Evolutionary conservation across 2,329 filamentous ascomycete genomes (phyloP), one percentile per base, ranked within the genome.

Genomic region (Fusarium agapanthi): DNA sequence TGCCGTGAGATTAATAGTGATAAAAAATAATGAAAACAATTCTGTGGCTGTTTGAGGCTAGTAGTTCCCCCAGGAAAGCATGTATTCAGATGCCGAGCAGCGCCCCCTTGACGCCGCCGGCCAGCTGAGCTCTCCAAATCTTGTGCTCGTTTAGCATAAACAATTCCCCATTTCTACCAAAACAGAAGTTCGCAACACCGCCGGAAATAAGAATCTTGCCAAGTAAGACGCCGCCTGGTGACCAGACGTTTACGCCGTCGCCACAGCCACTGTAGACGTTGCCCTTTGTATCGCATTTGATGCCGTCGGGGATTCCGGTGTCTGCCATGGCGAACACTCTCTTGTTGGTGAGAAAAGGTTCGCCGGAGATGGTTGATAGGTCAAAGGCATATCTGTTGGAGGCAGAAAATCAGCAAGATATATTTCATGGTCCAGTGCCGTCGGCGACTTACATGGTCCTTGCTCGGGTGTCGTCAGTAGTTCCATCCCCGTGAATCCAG

Each of bases 251-350:
- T 16, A 88, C 76, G 7, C 86, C 86, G 65, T 87, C 86, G 6
- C 84, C 84, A 53, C 83, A 85, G 6, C 84, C 86, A 37, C 83
- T 80, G 76, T 86, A 88, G 1, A 88, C 83, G 59, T 87, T 86
- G 2, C 86, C 86, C 9, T 81, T 57, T 0, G 80, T 69, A 54
- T 87, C 85, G 61, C 82, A 84, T 62, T 86, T 85, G 62, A 87
- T 85, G n/a, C 81, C 83, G 67, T 81, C 84, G 0, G 87, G 87
- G 6, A 87, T 80, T 0, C 86, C 86, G 0, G 75, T 79, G 44
- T 85, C 83, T 2, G 84, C 84, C 75, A 86, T 84, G 5, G 86
- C 85, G 65, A 89, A 89, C 0, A 88, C 75, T 35, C 87, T 81
- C 22, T 83, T 81, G 72, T 88, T 88, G 4, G 71, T 77, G 30